Conservation (phyloP, 2,329 filamentous ascomycete species). For the Neofusicoccum sp. region DNA sequence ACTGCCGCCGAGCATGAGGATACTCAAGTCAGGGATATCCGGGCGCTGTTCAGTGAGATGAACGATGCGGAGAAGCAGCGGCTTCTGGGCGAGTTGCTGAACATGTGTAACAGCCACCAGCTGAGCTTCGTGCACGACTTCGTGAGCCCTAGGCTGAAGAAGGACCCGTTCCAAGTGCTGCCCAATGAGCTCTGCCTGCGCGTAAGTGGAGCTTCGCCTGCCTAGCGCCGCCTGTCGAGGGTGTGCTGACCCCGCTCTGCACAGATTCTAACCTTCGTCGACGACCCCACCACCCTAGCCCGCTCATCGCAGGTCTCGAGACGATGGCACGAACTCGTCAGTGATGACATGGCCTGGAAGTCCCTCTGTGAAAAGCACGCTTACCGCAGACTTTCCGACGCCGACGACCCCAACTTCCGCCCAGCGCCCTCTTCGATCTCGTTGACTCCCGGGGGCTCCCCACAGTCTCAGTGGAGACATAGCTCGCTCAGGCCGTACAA, state of each 20-base stretch:
- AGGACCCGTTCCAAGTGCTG: conserved; percentile 90
- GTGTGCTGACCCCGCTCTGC: conserved; percentile 21
- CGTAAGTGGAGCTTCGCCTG: conserved; percentile 55
- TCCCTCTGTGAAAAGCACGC: conserved; percentile 95
- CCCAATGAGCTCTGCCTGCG: conserved; percentile 91
- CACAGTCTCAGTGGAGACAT: conserved; percentile 10
- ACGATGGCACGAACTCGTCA: conserved; percentile 89
- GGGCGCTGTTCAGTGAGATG: conserved; percentile 77
- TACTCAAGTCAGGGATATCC: conserved; percentile 76
- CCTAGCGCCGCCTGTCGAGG: background rate
- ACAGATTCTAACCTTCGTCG: conserved; percentile 92
- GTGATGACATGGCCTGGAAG: conserved; percentile 98
- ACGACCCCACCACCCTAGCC: conserved; percentile 91
- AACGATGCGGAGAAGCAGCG: conserved; percentile 75
- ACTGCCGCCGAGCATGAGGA: conserved; percentile 80
- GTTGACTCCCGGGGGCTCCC: conserved; percentile 25
- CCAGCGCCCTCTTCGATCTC: background rate
- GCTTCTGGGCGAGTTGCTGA: conserved; percentile 83
- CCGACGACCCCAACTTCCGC: conserved; percentile 32
- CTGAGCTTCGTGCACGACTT: conserved; percentile 96
- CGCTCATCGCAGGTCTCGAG: conserved; percentile 94
- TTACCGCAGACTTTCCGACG: conserved; percentile 63
- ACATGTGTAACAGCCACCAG: conserved; percentile 92
- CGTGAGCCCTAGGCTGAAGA: conserved; percentile 90
- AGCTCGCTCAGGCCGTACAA: background rate